Evolutionary conservation across 495 filamentous ascomycete species (phyloP).

Genomic region (Neurospora sp.): DNA sequence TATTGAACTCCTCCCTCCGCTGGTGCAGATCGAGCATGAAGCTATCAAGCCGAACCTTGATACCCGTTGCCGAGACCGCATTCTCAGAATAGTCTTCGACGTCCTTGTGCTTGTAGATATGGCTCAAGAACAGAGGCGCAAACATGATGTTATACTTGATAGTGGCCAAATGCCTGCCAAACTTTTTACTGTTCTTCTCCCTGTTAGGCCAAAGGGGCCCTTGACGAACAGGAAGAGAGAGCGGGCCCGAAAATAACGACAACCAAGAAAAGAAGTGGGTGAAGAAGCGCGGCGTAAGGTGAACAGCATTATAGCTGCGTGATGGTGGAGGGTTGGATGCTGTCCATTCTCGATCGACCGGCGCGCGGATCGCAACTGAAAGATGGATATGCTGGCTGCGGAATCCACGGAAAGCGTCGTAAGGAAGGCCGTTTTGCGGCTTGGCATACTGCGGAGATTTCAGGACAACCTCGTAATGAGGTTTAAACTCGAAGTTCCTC

Average conservation of each 20-base stretch:
- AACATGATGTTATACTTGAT: constrained; percentile 94
- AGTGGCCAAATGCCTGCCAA: constrained; percentile 89
- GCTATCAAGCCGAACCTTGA: constrained; percentile 89
- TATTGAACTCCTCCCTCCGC: constrained; percentile 81
- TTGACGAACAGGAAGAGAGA: constrained; percentile 91
- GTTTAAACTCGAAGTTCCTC: constrained; percentile 77
- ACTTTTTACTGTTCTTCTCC: constrained; percentile 97
- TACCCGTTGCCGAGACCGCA: constrained; percentile 78
- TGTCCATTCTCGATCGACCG: constrained; percentile 70
- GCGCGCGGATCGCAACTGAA: constrained; percentile 79
- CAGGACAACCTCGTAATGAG: constrained; percentile 84
- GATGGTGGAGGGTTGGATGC: constrained; percentile 61
- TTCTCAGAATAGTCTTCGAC: constrained; percentile 74
- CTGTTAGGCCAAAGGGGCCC: constrained; percentile 80
- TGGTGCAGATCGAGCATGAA: constrained; percentile 96
- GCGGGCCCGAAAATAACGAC: constrained; percentile 87
- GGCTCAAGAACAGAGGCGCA: constrained; percentile 86
- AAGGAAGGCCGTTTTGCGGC: constrained; percentile 43
- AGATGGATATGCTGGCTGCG: constrained; percentile 92
- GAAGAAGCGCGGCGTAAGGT: constrained; percentile 89
- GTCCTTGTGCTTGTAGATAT: constrained; percentile 98
- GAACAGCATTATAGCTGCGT: constrained; percentile 86
- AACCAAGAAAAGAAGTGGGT: constrained; percentile 98
- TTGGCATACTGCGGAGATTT: constrained; percentile 68
- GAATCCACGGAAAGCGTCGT: constrained; percentile 91